Conservation (phyloP, 306 rosid species). For the Aeschynomene evenia region DNA sequence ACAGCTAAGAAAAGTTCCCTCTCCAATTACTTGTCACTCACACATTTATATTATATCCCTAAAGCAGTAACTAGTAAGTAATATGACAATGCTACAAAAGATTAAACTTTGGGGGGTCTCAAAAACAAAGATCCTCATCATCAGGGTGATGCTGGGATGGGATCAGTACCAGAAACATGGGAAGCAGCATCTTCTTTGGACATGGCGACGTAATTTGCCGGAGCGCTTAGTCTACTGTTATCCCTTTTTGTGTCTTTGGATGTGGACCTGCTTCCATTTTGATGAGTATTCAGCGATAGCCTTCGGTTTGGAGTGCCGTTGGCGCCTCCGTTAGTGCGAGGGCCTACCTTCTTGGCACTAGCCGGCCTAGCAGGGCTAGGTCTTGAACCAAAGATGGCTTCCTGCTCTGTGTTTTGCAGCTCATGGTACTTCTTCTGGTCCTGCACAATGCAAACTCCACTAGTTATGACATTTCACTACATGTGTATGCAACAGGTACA, state of each 20-base stretch:
- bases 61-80: slow-evolving; percentile 43
- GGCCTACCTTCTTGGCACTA: slow-evolving; percentile 67
- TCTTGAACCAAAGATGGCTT: slow-evolving; percentile 64
- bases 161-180: slow-evolving; percentile 72
- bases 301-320: slow-evolving; percentile 87
- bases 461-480: neutral
- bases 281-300: slow-evolving; percentile 83
- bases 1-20: slow-evolving; percentile 33
- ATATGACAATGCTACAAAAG: slow-evolving; percentile 52
- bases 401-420: slow-evolving; percentile 78
- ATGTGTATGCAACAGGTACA: neutral
- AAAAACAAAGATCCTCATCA: slow-evolving; percentile 25
- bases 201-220: slow-evolving; percentile 77
- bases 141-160: slow-evolving; percentile 69
- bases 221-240: slow-evolving; percentile 64
- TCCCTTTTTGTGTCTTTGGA: slow-evolving; percentile 76
- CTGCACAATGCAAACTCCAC: slow-evolving; percentile 43
- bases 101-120: slow-evolving; percentile 32
- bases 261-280: slow-evolving; percentile 75
- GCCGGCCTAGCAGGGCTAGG: slow-evolving; percentile 84
- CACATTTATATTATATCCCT: slow-evolving; percentile 52
- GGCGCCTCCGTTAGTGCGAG: slow-evolving; percentile 79
- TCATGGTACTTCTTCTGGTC: slow-evolving; percentile 92
- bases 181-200: slow-evolving; percentile 86
- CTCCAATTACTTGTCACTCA: slow-evolving; percentile 44